Evolutionary conservation across 768 basidiomycete species (phyloP), one percentile per base, ranked within the genome.

Genomic region (Suillus ampliporus): DNA sequence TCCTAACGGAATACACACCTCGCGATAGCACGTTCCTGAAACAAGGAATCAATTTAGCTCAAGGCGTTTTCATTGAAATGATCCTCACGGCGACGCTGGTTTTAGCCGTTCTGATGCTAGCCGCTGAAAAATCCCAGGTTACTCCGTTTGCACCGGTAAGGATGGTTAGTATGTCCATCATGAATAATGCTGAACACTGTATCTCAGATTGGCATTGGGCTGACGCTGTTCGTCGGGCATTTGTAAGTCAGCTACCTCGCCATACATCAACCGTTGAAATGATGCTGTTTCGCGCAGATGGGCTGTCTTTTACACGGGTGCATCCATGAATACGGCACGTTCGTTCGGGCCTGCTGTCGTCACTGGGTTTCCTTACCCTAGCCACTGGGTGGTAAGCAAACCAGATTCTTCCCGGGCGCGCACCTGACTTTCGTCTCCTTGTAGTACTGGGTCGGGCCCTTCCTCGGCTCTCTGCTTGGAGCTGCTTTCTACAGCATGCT

Each of bases 361-460:
- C 38, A 82, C 83, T 19, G 83, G 86, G 28, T 90, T 89, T 67
- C 79, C 81, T 15, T 68, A 75, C 51, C 63, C 72, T 23, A 61
- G 77, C 10, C 89, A 90, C 40, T 90, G 88, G 89, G 80, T 89
- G 62, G 88, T 88, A 73, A 38, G 85, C 76, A 35, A 21, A 6
- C 4, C 41, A 3, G 11, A 37, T 19, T 21, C 4, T 43, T 43
- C 21, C 23, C 57, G 5, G 21, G 11, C 11, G 26, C 48, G 34
- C 37, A 61, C n/a, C 38, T 13, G 38, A 23, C 41, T 48, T 31
- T 34, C 51, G 64, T 62, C 43, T 35, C 31, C 66, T 19, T 26
- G 15, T 60, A 89, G 86, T 89, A 89, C 68, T 89, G 89, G 89
- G 74, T 90, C 11, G 90, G 90, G 40, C 89, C 89, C 0, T 83